These are phyloP conservation scores for Mortierella hygrophila DNA, from an alignment of 192 early-diverging fungal genomes.

Conservation along the genomic window DNA sequence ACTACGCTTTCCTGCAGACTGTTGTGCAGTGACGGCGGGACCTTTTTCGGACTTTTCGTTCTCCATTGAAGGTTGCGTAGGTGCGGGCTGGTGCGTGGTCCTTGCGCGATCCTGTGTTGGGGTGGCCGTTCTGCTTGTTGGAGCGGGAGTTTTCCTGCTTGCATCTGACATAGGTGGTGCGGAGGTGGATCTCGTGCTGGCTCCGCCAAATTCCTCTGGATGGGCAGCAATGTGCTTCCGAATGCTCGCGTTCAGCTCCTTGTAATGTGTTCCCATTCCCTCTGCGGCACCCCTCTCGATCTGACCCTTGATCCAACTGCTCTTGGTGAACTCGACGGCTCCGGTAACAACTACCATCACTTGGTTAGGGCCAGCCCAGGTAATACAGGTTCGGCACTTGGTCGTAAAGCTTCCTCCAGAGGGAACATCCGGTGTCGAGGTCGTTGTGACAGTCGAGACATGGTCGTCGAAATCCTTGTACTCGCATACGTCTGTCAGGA, in stretches of 20 bases:
- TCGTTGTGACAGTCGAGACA: constrained; percentile 61
- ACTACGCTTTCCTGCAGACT: constrained; percentile 1
- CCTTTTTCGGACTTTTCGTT: neutral
- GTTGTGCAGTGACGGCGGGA: neutral
- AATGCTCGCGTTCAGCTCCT: constrained; percentile 35
- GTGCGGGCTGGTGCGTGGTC: neutral
- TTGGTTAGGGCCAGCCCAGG: constrained; percentile 60
- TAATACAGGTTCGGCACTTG: constrained; percentile 68
- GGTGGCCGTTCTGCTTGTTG: neutral
- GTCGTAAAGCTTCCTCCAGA: constrained; percentile 66
- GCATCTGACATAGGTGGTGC: neutral
- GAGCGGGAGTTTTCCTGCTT: constrained; percentile 5
- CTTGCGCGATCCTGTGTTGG: neutral
- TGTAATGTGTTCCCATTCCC: constrained; percentile 44
- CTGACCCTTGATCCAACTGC: constrained; percentile 65
- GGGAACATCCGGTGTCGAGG: constrained; percentile 70
- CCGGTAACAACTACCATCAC: constrained; percentile 64
- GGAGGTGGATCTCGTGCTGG: no score
- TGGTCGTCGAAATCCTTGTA: constrained; percentile 63
- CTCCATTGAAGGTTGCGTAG: neutral
- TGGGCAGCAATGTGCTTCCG: constrained; percentile 30
- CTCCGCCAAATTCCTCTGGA: constrained; percentile 28
- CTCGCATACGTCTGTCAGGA: constrained; percentile 61
- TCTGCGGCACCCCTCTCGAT: constrained; percentile 48
- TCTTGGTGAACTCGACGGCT: constrained; percentile 66